Evolutionary conservation across 257 asterid genomes (phyloP), one percentile per base, ranked within the genome.

Genomic region (Henckelia pumila): DNA sequence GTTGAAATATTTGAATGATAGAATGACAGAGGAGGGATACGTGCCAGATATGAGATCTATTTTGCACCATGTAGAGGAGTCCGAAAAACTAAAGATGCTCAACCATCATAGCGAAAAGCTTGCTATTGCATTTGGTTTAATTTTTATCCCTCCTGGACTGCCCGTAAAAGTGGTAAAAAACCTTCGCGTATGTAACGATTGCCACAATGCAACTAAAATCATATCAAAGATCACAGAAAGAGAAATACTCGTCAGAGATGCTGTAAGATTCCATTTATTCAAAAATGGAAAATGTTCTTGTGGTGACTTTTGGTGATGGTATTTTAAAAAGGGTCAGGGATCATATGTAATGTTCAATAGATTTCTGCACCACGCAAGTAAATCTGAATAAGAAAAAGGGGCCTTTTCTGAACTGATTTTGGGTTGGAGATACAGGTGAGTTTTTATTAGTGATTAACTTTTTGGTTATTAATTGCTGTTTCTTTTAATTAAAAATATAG

Each of bases 81-180:
- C 85, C 10, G 95, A 88, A 81, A 83, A 84, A 68, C 75, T 81
- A 68, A 73, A 61, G 70, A 70, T 84, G 73, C 80, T 86, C 75
- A 82, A 77, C 63, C 86, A 86, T 76, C 95, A 90, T 24, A 85
- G 95, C 30, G 97, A 88, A 65, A 86, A 87, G 74, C 85, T 86
- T 32, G 90, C 96, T 17, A 79, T 88, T 75, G 95, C 92, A 20
- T 90, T 84, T 66, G 92, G 92, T 55, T 78, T 88, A 76, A 74
- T 84, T 68, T 82, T 75, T 59, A 76, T 86, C 29, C 90, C 88
- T 53, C 76, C 74, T 35, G 83, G 81, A 50, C 72, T 75, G 67
- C 83, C 70, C 23, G 81, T 90, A 58, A 82, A 79, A 66, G 82
- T 88, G 59, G 91, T 86, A 64, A 88, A 86, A 71, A 88, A 90